Percentiles rank a stretch among this genome's conserved stretches.
Evolutionary conservation across 108 stramenopile species (phyloP).

Genomic region (Nitzschia sp.): DNA sequence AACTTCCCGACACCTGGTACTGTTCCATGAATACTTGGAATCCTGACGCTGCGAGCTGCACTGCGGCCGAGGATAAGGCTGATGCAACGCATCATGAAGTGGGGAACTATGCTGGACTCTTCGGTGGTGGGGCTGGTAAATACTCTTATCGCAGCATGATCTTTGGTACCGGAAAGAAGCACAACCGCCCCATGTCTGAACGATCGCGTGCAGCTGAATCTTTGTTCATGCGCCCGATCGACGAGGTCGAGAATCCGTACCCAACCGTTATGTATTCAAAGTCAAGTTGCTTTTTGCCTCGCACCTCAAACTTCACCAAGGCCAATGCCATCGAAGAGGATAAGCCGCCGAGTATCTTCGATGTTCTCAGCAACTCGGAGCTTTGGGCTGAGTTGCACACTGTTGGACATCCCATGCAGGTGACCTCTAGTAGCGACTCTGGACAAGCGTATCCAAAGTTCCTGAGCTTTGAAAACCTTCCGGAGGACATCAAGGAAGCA

Average conservation of each 20-base stretch:
- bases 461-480: slow-evolving; percentile 20
- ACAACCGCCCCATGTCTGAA: slow-evolving; percentile 76
- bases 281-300: slow-evolving; percentile 66
- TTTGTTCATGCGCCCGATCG: slow-evolving; percentile 52
- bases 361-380: slow-evolving; percentile 58
- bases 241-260: slow-evolving; percentile 53
- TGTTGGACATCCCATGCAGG: slow-evolving; percentile 13
- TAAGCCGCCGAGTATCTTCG: slow-evolving; percentile 53
- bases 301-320: slow-evolving; percentile 49
- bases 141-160: slow-evolving; percentile 82
- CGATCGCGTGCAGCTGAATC: slow-evolving; percentile 82
- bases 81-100: slow-evolving; percentile 53
- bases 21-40: slow-evolving; percentile 89
- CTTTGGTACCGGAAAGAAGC: slow-evolving; percentile 68
- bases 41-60: slow-evolving; percentile 66
- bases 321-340: slow-evolving; percentile 50
- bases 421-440: slow-evolving; percentile 24
- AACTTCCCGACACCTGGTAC: slow-evolving; percentile 81
- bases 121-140: slow-evolving; percentile 51
- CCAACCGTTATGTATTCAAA: slow-evolving; percentile 79
- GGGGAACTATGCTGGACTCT: slow-evolving; percentile 25
- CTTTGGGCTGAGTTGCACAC: slow-evolving; percentile 62
- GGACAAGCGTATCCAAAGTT: slow-evolving; percentile 14
- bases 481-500: slow-evolving; percentile 27
- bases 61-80: slow-evolving; percentile 77